phyloP scores from a whole-genome alignment of 805 yeast species.

The Groenewaldozyma salmanticensis region DNA sequence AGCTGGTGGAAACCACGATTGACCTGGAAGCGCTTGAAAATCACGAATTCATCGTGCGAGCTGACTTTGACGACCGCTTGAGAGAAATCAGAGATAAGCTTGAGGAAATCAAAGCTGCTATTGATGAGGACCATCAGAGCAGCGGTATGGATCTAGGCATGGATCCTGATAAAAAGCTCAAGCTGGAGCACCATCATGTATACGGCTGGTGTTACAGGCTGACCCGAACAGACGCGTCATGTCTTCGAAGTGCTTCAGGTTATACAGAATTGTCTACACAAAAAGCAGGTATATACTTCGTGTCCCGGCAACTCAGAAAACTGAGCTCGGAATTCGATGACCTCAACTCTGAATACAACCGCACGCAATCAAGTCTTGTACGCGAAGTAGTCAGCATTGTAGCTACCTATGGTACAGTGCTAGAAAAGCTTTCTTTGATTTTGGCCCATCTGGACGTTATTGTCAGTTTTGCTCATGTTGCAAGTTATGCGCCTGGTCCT shows the following conservation, averaged over 20 bases:
- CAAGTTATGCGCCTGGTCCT: constrained; percentile 73
- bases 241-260: constrained; percentile 50
- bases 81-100: constrained; percentile 49
- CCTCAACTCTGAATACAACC: constrained; percentile 56
- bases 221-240: constrained; percentile 78
- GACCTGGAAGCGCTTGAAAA: constrained; percentile 75
- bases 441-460: constrained; percentile 78
- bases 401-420: constrained; percentile 68
- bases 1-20: constrained; percentile 84
- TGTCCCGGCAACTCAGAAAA: constrained; percentile 55
- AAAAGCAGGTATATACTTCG: constrained; percentile 91
- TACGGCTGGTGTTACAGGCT: constrained; percentile 95
- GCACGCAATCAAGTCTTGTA: constrained; percentile 68
- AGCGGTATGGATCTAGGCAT: constrained; percentile 68
- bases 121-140: constrained; percentile 49
- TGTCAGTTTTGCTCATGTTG: constrained; percentile 73
- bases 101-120: constrained; percentile 27
- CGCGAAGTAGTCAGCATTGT: constrained; percentile 76
- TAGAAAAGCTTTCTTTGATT: constrained; percentile 54
- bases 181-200: constrained; percentile 74
- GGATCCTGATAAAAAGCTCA: constrained; percentile 81
- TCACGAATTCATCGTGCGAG: constrained; percentile 75
- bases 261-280: constrained; percentile 81
- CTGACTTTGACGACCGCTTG: constrained; percentile 80
- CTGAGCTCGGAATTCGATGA: constrained; percentile 50